Base-by-base conservation (phyloP, 176 grass and related monocot genomes). In the Oryza australiensis region DNA sequence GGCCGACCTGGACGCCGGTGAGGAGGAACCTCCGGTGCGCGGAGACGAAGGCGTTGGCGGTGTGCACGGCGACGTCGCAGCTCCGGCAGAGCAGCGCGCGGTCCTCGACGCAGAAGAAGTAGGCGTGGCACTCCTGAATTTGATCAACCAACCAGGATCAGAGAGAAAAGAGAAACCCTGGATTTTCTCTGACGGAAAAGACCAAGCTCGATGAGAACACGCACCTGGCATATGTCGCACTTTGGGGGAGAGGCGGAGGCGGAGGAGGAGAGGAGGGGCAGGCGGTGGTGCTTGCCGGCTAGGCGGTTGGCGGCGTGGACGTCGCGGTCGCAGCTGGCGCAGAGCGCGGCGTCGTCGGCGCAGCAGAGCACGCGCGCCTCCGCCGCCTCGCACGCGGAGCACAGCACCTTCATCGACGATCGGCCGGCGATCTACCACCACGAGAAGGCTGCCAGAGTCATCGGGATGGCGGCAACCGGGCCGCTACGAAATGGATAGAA, bases 201-300 rank as follows among this genome's bases (percentile, higher is more conserved):
- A n/a, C n/a, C n/a, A n/a, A n/a, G n/a, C n/a, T n/a, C n/a, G n/a
- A n/a, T n/a, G n/a, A n/a, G n/a, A n/a, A n/a, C n/a, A n/a, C 9
- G 12, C 27, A 98, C 95, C 95, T 95, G 96, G 88, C 96, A 99
- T 84, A 99, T 94, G 88, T 99, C 96, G 83, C 96, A 95, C 62
- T 64, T 88, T 0, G 96, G 93, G 1, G 66, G 60, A 41, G 32
- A 37, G 37, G 59, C 24, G 4, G 15, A 3, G 33, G 55, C 24
- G 2, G 55, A 24, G 22, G 51, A 55, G 51, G 85, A 69, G 14
- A 80, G 86, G 80, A 95, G 86, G 12, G 91, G 83, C 2, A 95
- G 63, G 66, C 96, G 90, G 81, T 91, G 87, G 91, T 99, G 96
- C 85, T 99, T 99, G 32, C 97, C 91, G 33, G 93, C 93, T 41